Percentiles rank a stretch among this genome's conserved stretches.
These are phyloP conservation scores for Prunus padus DNA, from an alignment of 306 rosid species.

Conservation along the genomic window DNA sequence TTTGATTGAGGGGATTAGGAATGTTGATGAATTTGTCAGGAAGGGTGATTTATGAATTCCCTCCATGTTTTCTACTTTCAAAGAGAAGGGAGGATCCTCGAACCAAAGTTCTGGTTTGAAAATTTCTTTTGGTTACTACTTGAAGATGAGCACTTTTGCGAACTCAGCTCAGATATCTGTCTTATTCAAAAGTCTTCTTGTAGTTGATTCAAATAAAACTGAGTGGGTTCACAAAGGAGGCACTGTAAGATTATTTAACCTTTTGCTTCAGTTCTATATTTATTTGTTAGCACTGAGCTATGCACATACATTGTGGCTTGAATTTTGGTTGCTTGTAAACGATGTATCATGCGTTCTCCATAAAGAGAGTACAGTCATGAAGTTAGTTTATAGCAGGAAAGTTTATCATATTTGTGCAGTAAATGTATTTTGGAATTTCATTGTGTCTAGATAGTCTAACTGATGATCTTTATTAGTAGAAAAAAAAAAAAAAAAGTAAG, in stretches of 20 bases:
- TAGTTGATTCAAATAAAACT: slow-evolving; percentile 18
- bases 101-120: slow-evolving; percentile 20
- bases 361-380: not conserved
- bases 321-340: not conserved
- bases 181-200: slow-evolving; percentile 6
- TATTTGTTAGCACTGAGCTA: slow-evolving; percentile 2
- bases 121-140: slow-evolving; percentile 17
- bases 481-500: too few species aligned
- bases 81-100: slow-evolving; percentile 12
- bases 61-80: slow-evolving; percentile 10
- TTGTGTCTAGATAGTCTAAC: not conserved
- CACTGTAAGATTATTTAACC: slow-evolving; percentile 13
- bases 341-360: not conserved
- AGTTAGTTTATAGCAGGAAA: not conserved
- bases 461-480: not conserved
- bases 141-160: slow-evolving; percentile 6
- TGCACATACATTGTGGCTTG: not conserved
- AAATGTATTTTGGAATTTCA: not conserved
- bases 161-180: slow-evolving; percentile 24
- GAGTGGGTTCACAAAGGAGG: slow-evolving; percentile 14
- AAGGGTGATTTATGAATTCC: slow-evolving; percentile 38
- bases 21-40: slow-evolving; percentile 34
- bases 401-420: not conserved
- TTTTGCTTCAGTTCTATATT: not conserved
- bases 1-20: slow-evolving; percentile 53